Percentiles rank a stretch among this genome's conserved stretches.
Evolutionary conservation across 768 basidiomycete genomes (phyloP).

Genomic region (Phaffia tasmanica): DNA sequence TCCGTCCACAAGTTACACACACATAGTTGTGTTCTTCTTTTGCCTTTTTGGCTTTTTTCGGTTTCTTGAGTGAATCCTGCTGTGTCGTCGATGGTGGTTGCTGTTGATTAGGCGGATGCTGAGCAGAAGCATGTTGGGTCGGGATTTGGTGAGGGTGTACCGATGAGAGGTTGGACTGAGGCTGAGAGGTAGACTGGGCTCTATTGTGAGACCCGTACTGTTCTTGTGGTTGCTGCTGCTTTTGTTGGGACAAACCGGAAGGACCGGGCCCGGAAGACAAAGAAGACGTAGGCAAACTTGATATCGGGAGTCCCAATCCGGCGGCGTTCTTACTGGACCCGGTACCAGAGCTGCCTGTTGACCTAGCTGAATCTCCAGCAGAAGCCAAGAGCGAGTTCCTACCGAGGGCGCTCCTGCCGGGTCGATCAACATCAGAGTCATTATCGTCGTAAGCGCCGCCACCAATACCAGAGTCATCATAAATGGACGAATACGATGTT

Average conservation of each 20-base stretch:
- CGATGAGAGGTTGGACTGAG: no score
- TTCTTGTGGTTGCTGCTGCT: no score
- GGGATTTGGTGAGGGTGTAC: not conserved
- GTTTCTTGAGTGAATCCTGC: conserved; percentile 23
- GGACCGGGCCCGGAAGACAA: conserved; percentile 1
- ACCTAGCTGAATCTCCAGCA: no score
- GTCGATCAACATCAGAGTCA: conserved; percentile 17
- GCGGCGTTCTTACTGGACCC: no score
- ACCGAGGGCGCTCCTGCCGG: not conserved
- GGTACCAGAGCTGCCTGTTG: no score
- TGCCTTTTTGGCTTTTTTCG: conserved; percentile 30
- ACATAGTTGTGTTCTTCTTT: conserved; percentile 58
- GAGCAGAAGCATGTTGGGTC: not conserved
- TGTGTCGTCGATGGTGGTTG: conserved; percentile 4
- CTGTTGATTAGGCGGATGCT: conserved; percentile 1
- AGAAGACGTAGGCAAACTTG: not conserved
- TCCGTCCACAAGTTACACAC: conserved; percentile 84
- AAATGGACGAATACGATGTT: conserved; percentile 2
- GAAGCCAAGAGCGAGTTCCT: not conserved
- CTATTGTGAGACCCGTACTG: no score
- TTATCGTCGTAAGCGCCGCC: conserved; percentile 25
- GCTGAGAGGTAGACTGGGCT: no score
- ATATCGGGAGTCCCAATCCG: no score
- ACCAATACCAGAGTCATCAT: conserved; percentile 7
- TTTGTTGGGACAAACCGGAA: no score